Conservation (phyloP, 768 basidiomycete species). For the Lentinus brumalis region DNA sequence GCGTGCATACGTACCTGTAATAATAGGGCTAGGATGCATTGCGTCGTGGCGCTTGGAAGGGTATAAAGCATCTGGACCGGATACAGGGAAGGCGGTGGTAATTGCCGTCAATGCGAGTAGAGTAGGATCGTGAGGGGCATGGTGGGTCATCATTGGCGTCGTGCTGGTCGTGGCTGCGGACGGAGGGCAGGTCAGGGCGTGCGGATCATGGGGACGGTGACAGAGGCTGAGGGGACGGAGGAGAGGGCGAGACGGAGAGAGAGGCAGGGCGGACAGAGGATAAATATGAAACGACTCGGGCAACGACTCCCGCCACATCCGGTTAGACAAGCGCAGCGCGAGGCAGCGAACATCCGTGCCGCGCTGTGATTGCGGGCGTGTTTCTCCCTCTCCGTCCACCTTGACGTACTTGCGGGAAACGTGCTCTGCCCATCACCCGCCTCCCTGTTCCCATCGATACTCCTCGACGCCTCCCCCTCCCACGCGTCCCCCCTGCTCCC, state of each 20-base stretch:
- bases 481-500: not conserved
- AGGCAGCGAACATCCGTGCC: not conserved
- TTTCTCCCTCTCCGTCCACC: not conserved
- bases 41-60: conserved; percentile 9
- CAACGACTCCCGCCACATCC: conserved; percentile 12
- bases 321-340: conserved; percentile 12
- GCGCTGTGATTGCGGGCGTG: not conserved
- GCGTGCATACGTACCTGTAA: conserved; percentile 10
- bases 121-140: conserved; percentile 21
- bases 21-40: conserved; percentile 14
- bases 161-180: conserved; percentile 10
- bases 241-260: not conserved
- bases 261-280: not conserved
- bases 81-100: conserved; percentile 14
- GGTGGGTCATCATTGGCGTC: conserved; percentile 19
- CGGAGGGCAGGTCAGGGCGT: not conserved
- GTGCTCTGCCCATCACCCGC: conserved; percentile 5
- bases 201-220: conserved; percentile 7
- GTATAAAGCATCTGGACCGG: conserved; percentile 10
- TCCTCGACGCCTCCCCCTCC: not conserved
- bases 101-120: conserved; percentile 10
- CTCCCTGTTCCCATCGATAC: conserved; percentile 16
- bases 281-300: conserved; percentile 8
- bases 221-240: not conserved
- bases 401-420: conserved; percentile 18